Base-by-base conservation (phyloP, 306 rosid species). In the Erythrophleum fordii region DNA sequence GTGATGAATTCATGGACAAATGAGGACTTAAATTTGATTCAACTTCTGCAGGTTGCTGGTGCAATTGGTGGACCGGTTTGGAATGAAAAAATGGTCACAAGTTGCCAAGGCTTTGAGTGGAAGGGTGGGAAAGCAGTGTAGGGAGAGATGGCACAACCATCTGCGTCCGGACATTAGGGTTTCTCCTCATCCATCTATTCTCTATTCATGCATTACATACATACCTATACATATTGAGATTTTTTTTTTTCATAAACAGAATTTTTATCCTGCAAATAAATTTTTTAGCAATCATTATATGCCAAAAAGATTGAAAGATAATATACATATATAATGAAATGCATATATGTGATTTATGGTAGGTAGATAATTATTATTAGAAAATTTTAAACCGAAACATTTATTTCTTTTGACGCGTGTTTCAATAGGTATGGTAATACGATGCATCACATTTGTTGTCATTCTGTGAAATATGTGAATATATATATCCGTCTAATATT, bases 91-190 rank as follows among this genome's bases (percentile, higher is more conserved):
- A 66, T 94, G 98, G 98, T 77, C 92, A 0, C 76, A 82, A 17
- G 89, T 94, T 28, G 91, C 97, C 0, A 87, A 77, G 53, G 8
- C 59, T 49, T 53, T 94, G 42, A 29, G 5, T 1, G 90, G 90
- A 11, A 85, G 97, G 72, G 85, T 82, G 11, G 98, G 92, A 13
- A 94, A 92, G 77, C 93, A 94, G 56, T 91, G 96, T 11, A 82
- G 97, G 35, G 97, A 94, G 76, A 89, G 98, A 83, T 94, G 97
- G 96, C 88, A 84, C 84, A 92, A 92, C 44, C 96, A 94, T 88
- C 83, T 94, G 18, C 75, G 84, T 28, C 97, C 98, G 35, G 84
- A 92, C 77, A 85, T 92, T 69, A 90, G 75, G 97, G 98, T 85
- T 78, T 68, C 31, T 41, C 17, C 51, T 68, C 16, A 5, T 34